A percentile compares a stretch with the other conserved stretches of the same genome.
These are phyloP conservation scores for Paxillus involutus DNA, from an alignment of 768 basidiomycete genomes.

Conservation along the genomic window DNA sequence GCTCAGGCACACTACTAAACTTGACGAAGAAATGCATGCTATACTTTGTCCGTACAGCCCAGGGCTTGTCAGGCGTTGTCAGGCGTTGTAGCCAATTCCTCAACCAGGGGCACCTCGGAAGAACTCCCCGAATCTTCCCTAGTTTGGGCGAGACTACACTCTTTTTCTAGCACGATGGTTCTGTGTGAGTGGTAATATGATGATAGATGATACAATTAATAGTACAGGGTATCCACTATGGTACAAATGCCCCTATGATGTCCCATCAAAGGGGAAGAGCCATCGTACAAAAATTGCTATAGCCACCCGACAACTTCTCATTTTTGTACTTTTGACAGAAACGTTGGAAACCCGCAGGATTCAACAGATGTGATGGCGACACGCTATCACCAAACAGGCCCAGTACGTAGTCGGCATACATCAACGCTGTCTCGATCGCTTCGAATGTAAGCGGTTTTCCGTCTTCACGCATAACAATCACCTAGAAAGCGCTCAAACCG, in stretches of 20 bases:
- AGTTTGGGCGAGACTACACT: too few relatives aligned
- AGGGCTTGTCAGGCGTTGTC: too few relatives aligned
- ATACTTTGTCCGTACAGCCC: too few relatives aligned
- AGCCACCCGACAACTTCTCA: conserved; percentile 10
- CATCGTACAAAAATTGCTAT: conserved; percentile 14
- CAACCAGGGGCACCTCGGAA: too few relatives aligned
- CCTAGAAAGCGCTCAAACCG: conserved; percentile 6
- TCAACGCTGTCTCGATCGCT: conserved; percentile 28
- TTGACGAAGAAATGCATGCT: too few relatives aligned
- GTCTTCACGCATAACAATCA: conserved; percentile 27
- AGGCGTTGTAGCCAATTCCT: too few relatives aligned
- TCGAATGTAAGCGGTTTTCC: conserved; percentile 22
- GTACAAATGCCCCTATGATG: not conserved
- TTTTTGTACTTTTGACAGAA: conserved; percentile 25
- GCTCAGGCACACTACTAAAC: too few relatives aligned
- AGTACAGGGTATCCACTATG: not conserved
- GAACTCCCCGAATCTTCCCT: too few relatives aligned
- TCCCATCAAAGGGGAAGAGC: conserved; percentile 17
- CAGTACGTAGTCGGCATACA: conserved; percentile 34
- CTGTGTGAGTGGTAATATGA: not conserved
- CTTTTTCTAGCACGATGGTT: not conserved
- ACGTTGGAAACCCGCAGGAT: conserved; percentile 22
- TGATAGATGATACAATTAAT: too few relatives aligned
- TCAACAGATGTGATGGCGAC: conserved; percentile 11
- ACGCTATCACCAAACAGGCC: conserved; percentile 25